Conservation (phyloP, 306 rosid species). For the Vigna mungo region DNA sequence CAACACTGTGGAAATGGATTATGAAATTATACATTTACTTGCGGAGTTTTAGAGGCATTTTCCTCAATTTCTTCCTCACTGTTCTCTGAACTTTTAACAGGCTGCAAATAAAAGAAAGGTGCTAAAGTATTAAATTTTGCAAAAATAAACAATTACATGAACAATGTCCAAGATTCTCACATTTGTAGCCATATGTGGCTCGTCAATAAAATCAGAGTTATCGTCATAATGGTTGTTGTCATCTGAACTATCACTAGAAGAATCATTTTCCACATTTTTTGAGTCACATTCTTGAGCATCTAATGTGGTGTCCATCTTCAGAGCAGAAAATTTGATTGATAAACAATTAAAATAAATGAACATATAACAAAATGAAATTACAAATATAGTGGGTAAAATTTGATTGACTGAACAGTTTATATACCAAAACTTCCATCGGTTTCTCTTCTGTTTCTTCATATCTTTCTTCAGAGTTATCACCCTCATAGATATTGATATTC, state of each 20-base stretch:
- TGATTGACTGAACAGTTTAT: not conserved
- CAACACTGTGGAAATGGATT: conserved; percentile 5
- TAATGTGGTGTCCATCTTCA: conserved; percentile 26
- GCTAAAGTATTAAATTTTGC: not conserved
- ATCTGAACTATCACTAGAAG: conserved; percentile 34
- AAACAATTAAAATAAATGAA: conserved; percentile 15
- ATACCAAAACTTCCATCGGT: conserved; percentile 46
- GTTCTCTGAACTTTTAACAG: conserved; percentile 15
- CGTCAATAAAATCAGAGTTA: conserved; percentile 13
- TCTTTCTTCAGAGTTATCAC: conserved; percentile 52
- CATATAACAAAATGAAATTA: not conserved
- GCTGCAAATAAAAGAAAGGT: conserved; percentile 35
- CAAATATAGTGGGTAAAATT: conserved; percentile 8
- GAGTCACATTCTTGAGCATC: conserved; percentile 32
- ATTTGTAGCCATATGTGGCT: conserved; percentile 25
- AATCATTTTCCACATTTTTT: conserved; percentile 40
- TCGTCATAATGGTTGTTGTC: not conserved
- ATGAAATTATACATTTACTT: conserved; percentile 46
- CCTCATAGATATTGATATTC: not conserved
- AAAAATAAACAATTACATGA: conserved; percentile 16
- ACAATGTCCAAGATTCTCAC: conserved; percentile 30
- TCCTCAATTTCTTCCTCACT: conserved; percentile 34
- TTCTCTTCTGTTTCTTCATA: conserved; percentile 53
- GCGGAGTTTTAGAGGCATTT: conserved; percentile 44
- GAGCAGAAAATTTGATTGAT: conserved; percentile 12